Evolutionary conservation across 1,139 yeast species (phyloP).

Genomic region (Saccharomyces hybrid): DNA sequence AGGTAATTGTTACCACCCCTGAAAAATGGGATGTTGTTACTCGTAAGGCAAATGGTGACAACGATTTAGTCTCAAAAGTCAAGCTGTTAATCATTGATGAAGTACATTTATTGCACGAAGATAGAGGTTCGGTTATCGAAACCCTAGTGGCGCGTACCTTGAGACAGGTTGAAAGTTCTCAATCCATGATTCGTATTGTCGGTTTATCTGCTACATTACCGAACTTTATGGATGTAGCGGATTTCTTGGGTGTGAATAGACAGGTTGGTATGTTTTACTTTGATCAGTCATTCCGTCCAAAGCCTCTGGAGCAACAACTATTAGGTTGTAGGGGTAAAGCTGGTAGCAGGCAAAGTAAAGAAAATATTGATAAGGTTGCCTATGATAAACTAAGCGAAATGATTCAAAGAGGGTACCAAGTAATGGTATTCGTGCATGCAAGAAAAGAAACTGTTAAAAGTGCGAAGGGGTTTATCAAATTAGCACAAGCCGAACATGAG

Average conservation of each 20-base stretch:
- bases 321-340: constrained; percentile 86
- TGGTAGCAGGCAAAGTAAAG: constrained; percentile 62
- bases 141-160: constrained; percentile 91
- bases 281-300: constrained; percentile 89
- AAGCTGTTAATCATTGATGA: constrained; percentile 86
- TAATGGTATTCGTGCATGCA: constrained; percentile 95
- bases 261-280: constrained; percentile 88
- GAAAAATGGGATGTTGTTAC: constrained; percentile 99
- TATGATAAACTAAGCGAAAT: constrained; percentile 70
- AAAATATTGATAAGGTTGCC: constrained; percentile 66
- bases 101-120: constrained; percentile 93
- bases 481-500: constrained; percentile 59
- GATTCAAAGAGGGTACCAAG: constrained; percentile 69
- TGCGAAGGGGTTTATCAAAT: constrained; percentile 60
- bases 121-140: constrained; percentile 95
- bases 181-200: constrained; percentile 89
- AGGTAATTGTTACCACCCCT: constrained; percentile 91
- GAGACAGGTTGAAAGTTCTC: constrained; percentile 88
- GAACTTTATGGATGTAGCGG: constrained; percentile 89
- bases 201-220: constrained; percentile 97
- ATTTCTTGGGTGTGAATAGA: constrained; percentile 84
- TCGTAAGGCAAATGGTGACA: constrained; percentile 73
- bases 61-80: constrained; percentile 77
- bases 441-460: constrained; percentile 87
- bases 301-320: constrained; percentile 82